Evolutionary conservation across 2,329 filamentous ascomycete species (phyloP).

Genomic region (Aspergillus sp.): DNA sequence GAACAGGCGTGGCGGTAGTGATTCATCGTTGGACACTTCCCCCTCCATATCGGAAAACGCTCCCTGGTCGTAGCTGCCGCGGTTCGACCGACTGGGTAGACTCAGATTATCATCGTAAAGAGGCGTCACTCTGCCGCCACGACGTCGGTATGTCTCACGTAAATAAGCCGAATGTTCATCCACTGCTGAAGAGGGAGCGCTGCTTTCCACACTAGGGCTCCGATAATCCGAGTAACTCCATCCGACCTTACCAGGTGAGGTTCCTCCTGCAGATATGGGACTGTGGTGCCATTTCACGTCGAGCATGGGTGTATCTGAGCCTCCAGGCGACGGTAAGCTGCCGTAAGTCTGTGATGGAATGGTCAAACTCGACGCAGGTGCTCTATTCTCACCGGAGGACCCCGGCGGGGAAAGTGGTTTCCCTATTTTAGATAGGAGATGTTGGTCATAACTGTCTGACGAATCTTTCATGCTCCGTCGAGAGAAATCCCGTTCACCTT

Average conservation of each 20-base stretch:
- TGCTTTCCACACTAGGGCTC: conserved; percentile 39
- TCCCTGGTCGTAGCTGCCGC: conserved; percentile 56
- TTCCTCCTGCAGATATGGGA: conserved; percentile 29
- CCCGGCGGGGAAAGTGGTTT: conserved; percentile 49
- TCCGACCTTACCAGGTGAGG: conserved; percentile 33
- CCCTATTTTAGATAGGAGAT: conserved; percentile 54
- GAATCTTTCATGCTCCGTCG: conserved; percentile 50
- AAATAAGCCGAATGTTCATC: conserved; percentile 33
- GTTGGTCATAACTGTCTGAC: conserved; percentile 56
- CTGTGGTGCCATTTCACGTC: conserved; percentile 34
- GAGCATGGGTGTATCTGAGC: conserved; percentile 23
- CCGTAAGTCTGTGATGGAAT: conserved; percentile 25
- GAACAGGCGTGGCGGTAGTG: conserved; percentile 26
- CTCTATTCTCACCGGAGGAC: conserved; percentile 21
- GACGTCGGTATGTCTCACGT: conserved; percentile 26
- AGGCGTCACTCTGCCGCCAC: conserved; percentile 41
- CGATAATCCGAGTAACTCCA: conserved; percentile 37
- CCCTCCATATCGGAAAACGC: conserved; percentile 44
- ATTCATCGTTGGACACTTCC: conserved; percentile 32
- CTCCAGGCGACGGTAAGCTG: conserved; percentile 25
- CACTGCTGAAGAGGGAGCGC: conserved; percentile 29
- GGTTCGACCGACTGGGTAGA: conserved; percentile 45
- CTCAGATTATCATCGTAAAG: conserved; percentile 45
- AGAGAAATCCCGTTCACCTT: conserved; percentile 53
- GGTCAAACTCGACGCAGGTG: conserved; percentile 24